Evolutionary conservation across 176 grass and related monocot genomes (phyloP).

Genomic region (Aegilops longissima): DNA sequence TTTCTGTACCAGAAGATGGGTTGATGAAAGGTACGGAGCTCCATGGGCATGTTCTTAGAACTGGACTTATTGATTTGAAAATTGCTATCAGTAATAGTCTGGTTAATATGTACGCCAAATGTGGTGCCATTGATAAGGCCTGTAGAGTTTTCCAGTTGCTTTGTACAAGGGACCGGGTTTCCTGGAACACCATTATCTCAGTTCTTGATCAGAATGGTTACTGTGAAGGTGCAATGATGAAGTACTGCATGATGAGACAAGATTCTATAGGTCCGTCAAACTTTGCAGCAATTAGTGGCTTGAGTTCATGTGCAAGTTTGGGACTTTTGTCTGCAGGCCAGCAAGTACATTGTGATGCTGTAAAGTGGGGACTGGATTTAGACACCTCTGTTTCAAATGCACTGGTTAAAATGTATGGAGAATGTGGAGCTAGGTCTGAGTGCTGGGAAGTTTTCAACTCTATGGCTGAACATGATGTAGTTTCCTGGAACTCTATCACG

Average conservation of each 20-base stretch:
- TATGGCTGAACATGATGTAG: conserved; percentile 56
- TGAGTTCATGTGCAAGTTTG: conserved; percentile 74
- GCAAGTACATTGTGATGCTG: conserved; percentile 59
- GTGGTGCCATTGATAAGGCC: conserved; percentile 50
- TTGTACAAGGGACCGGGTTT: conserved; percentile 55
- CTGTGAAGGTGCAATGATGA: conserved; percentile 53
- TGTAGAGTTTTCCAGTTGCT: conserved; percentile 57
- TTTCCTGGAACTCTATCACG: conserved; percentile 87
- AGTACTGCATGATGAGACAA: conserved; percentile 59
- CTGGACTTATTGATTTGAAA: conserved; percentile 44
- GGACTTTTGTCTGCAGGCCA: conserved; percentile 50
- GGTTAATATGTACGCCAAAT: conserved; percentile 82
- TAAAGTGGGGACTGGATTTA: conserved; percentile 67
- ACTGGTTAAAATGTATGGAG: conserved; percentile 79
- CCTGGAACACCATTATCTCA: conserved; percentile 86
- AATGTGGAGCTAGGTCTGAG: conserved; percentile 52
- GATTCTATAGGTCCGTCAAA: conserved; percentile 53
- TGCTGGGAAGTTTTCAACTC: conserved; percentile 68
- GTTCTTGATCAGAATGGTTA: conserved; percentile 67
- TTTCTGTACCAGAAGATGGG: conserved; percentile 50
- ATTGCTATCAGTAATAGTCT: conserved; percentile 64
- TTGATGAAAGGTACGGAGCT: conserved; percentile 64
- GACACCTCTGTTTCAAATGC: conserved; percentile 80
- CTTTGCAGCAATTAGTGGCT: conserved; percentile 62
- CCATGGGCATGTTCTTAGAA: conserved; percentile 58